Base-by-base conservation (phyloP, 495 filamentous ascomycete genomes). In the Penicillium chermesinum region DNA sequence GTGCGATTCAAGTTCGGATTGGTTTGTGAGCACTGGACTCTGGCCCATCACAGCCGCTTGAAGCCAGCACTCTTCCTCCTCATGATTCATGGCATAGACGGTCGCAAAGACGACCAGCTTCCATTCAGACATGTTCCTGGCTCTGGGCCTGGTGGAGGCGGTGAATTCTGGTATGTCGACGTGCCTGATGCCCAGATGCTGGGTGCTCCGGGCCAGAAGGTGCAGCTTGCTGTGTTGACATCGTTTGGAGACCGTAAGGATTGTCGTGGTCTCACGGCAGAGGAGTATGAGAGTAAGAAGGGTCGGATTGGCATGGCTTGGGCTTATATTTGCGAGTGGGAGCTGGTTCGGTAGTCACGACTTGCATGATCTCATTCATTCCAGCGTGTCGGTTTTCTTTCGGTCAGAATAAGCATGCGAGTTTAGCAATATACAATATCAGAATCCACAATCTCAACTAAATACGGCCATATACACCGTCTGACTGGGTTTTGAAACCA, bases 21-120 rank as follows among this genome's bases (percentile, higher is more conserved):
- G 47, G 53, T 85, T 16, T 96, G 90, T 59, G 74, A 77, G 59
- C 90, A 96, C 55, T 95, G 88, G 88, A 78, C 78, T 35, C 70
- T 83, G 19, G 74, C 81, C 44, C 72, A 65, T 21, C 79, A 90
- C 54, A 86, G 84, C 9, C 64, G 60, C 34, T 79, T 81, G 2
- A 76, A 78, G 53, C 78, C 78, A 7, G 84, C 79, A 40, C 63
- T 88, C 17, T 82, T 88, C 58, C 62, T 86, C 21, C 66, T 96
- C 21, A 72, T 73, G 46, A 76, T 86, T 12, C 70, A 82, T 14
- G 87, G 83, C 1, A 41, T 77, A 33, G 85, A 88, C 53, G 88
- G 87, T 2, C 63, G 79, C 16, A 67, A 78, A 37, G 79, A 83
- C 18, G 83, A 91, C 15, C 78, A 79, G n/a, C 55, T 87, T 0